Evolutionary conservation across 768 basidiomycete species (phyloP).

Genomic region (Agaricus subrufescens): DNA sequence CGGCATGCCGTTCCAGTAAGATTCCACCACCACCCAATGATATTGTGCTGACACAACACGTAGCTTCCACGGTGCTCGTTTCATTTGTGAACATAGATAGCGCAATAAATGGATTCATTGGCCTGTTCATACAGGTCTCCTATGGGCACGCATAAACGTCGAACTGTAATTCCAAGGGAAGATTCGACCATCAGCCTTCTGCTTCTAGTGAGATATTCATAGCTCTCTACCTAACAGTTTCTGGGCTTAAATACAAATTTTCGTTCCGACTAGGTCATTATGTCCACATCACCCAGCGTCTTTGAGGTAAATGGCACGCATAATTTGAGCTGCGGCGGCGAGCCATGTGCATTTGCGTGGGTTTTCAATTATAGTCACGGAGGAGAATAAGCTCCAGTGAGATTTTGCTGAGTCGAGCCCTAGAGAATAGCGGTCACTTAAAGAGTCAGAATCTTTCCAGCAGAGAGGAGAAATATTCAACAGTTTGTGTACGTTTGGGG

Average conservation of each 20-base stretch:
- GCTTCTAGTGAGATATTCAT: not conserved
- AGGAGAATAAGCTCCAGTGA: no score
- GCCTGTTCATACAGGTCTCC: constrained; percentile 4
- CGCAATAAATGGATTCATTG: not conserved
- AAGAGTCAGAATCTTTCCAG: no score
- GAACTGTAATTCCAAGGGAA: constrained; percentile 28
- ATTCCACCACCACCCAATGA: not conserved
- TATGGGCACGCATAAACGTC: constrained; percentile 22
- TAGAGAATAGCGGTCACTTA: no score
- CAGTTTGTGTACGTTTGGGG: no score
- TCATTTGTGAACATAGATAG: constrained; percentile 17
- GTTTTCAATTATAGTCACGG: no score
- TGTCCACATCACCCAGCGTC: constrained; percentile 22
- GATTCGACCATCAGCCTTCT: not conserved
- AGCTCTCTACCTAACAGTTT: constrained; percentile 29
- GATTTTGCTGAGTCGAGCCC: no score
- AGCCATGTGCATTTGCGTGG: no score
- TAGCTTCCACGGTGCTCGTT: constrained; percentile 22
- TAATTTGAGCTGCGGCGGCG: no score
- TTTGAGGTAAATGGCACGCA: no score
- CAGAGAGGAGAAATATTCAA: no score
- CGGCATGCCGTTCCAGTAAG: constrained; percentile 14
- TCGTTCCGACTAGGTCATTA: constrained; percentile 27
- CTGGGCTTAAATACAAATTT: constrained; percentile 25
- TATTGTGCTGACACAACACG: constrained; percentile 8